Evolutionary conservation across 768 basidiomycete genomes (phyloP).

Genomic region (Boletus coccyginus): DNA sequence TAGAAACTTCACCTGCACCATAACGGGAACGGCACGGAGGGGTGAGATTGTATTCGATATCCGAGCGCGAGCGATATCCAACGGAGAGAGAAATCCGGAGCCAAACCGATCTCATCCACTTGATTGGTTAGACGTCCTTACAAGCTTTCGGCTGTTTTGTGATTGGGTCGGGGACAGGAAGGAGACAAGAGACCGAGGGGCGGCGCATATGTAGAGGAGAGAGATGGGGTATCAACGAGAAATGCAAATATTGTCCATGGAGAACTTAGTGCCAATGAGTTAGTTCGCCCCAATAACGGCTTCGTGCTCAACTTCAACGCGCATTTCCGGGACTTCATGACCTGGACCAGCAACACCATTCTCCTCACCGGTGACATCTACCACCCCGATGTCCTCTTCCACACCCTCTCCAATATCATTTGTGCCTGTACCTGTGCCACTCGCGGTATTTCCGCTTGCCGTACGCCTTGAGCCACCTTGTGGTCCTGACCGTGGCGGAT

Average conservation of each 20-base stretch:
- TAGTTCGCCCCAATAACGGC: slow-evolving; percentile 22
- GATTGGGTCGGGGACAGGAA: slow-evolving; percentile 20
- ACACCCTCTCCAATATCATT: slow-evolving; percentile 18
- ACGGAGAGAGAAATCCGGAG: slow-evolving; percentile 35
- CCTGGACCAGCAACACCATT: slow-evolving; percentile 21
- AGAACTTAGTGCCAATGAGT: slow-evolving; percentile 9
- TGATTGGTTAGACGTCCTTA: slow-evolving; percentile 29
- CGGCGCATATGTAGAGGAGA: slow-evolving; percentile 27
- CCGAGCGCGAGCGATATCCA: slow-evolving; percentile 4
- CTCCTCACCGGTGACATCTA: slow-evolving; percentile 27
- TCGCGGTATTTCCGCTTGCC: slow-evolving; percentile 38
- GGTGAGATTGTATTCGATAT: slow-evolving; percentile 9
- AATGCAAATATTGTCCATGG: slow-evolving; percentile 31
- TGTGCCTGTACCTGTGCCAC: slow-evolving; percentile 8
- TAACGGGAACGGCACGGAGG: slow-evolving; percentile 2
- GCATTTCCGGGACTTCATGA: slow-evolving; percentile 41
- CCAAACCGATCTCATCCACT: slow-evolving; percentile 48
- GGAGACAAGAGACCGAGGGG: slow-evolving; percentile 19
- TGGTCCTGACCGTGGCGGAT: slow-evolving; percentile 81
- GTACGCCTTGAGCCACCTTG: slow-evolving; percentile 61
- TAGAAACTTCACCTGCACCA: slow-evolving; percentile 3
- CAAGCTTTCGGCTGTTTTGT: slow-evolving; percentile 34
- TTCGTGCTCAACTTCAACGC: slow-evolving; percentile 37
- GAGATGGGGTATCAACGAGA: slow-evolving; percentile 27
- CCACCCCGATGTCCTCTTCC: slow-evolving; percentile 25